phyloP scores from a whole-genome alignment of 805 yeast genomes.

The Candida pini region DNA sequence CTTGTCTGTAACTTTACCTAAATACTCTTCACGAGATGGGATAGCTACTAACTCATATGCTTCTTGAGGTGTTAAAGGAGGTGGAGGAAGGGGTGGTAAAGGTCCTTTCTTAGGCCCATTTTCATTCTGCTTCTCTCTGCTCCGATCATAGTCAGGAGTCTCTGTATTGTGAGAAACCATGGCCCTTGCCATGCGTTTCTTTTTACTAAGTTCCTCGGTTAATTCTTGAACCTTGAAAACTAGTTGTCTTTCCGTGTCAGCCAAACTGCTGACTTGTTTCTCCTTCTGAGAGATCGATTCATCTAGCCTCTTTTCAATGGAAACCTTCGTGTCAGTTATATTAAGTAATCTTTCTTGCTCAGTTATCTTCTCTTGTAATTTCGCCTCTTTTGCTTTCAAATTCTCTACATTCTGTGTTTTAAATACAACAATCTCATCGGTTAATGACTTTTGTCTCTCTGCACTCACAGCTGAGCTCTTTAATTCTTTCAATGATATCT shows the following conservation, averaged over 20 bases:
- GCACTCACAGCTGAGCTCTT: too few species aligned
- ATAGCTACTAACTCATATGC: too few species aligned
- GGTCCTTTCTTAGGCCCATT: too few species aligned
- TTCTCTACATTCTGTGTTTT: constrained; percentile 1
- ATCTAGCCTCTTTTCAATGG: not conserved
- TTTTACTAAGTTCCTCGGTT: not conserved
- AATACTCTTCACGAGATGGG: too few species aligned
- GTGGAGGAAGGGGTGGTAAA: too few species aligned
- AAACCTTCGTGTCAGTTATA: not conserved
- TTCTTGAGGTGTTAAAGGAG: too few species aligned
- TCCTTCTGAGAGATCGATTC: not conserved
- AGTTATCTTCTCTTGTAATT: not conserved
- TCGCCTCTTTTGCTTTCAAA: not conserved
- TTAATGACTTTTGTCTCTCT: not conserved
- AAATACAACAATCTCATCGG: not conserved
- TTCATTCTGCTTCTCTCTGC: too few species aligned
- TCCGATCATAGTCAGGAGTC: too few species aligned
- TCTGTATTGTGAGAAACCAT: too few species aligned
- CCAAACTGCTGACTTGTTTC: not conserved
- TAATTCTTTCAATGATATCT: too few species aligned
- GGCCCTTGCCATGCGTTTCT: not conserved
- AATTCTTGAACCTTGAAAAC: not conserved
- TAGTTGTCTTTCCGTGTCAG: not conserved
- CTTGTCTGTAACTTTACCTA: too few species aligned
- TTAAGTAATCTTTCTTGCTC: not conserved